Conservation (phyloP, 1,139 yeast genomes). For the Geotrichum europaeum region DNA sequence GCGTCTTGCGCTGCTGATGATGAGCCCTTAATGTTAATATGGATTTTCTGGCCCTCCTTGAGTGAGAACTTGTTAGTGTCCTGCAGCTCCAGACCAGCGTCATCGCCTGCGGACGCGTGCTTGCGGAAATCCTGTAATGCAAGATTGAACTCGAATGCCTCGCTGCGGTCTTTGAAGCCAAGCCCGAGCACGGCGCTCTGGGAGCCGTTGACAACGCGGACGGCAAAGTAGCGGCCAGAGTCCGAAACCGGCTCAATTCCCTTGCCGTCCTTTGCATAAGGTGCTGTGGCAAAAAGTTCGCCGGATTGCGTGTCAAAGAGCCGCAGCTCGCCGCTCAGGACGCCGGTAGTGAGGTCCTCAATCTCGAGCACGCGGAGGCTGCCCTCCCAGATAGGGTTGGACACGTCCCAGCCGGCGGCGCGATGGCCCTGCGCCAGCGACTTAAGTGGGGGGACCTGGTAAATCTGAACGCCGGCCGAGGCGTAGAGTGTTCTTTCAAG, state of each 20-base stretch:
- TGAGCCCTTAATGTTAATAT: conserved; percentile 23
- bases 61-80: conserved; percentile 25
- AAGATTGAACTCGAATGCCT: conserved; percentile 38
- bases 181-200: conserved; percentile 38
- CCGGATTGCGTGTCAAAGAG: conserved; percentile 30
- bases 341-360: conserved; percentile 19
- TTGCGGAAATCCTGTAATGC: conserved; percentile 36
- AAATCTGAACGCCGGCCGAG: conserved; percentile 24
- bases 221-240: conserved; percentile 33
- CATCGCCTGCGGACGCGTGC: conserved; percentile 25
- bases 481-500: conserved; percentile 19
- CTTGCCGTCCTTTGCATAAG: conserved; percentile 29
- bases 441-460: conserved; percentile 35
- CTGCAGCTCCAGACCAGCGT: conserved; percentile 18
- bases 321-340: conserved; percentile 30
- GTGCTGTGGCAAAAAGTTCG: conserved; percentile 35
- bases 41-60: conserved; percentile 30
- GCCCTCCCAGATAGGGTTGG: conserved; percentile 38
- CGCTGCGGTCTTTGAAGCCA: conserved; percentile 36
- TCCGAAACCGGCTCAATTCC: conserved; percentile 31
- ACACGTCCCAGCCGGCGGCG: conserved; percentile 35
- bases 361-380: conserved; percentile 32
- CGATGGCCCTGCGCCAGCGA: conserved; percentile 26
- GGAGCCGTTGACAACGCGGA: conserved; percentile 32
- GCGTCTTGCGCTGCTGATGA: not conserved